Evolutionary conservation across 1,139 yeast species (phyloP).

Genomic region (Meyerozyma sp.): DNA sequence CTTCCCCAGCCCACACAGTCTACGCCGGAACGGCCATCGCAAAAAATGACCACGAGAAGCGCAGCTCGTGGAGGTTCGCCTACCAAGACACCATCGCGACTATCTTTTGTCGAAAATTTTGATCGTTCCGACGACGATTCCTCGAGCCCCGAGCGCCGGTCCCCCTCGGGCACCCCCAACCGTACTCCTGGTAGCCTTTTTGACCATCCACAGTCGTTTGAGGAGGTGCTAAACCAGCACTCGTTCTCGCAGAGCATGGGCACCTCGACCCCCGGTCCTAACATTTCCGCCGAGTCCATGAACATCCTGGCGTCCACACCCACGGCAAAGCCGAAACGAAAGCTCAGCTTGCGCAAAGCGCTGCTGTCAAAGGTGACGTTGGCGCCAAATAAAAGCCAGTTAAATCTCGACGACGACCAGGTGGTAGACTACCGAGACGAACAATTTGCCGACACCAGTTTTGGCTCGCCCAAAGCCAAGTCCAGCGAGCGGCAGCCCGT

Average conservation of each 20-base stretch:
- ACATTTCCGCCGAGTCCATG: neutral
- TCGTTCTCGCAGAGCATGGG: slow-evolving; percentile 1
- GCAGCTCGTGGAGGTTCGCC: slow-evolving; percentile 10
- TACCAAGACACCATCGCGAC: slow-evolving; percentile 16
- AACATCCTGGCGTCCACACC: neutral
- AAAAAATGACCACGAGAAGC: slow-evolving; percentile 8
- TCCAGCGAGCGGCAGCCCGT: neutral
- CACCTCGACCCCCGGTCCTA: slow-evolving; percentile 1
- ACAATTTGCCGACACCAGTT: slow-evolving; percentile 1
- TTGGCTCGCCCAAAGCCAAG: neutral
- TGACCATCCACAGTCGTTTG: slow-evolving; percentile 1
- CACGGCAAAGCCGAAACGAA: neutral
- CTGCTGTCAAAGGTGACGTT: neutral
- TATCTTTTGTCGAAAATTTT: slow-evolving; percentile 11
- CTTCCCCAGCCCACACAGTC: neutral
- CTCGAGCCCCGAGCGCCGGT: neutral
- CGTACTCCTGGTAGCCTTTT: neutral
- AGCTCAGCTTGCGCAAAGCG: neutral
- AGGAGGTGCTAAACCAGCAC: neutral
- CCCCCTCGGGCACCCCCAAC: neutral
- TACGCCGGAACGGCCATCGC: slow-evolving; percentile 5
- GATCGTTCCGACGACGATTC: neutral
- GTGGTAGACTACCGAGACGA: slow-evolving; percentile 1
- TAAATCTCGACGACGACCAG: slow-evolving; percentile 1
- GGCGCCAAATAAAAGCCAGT: neutral